Base-by-base conservation (phyloP, 2,329 filamentous ascomycete genomes). In the Fusarium ramigenum region DNA sequence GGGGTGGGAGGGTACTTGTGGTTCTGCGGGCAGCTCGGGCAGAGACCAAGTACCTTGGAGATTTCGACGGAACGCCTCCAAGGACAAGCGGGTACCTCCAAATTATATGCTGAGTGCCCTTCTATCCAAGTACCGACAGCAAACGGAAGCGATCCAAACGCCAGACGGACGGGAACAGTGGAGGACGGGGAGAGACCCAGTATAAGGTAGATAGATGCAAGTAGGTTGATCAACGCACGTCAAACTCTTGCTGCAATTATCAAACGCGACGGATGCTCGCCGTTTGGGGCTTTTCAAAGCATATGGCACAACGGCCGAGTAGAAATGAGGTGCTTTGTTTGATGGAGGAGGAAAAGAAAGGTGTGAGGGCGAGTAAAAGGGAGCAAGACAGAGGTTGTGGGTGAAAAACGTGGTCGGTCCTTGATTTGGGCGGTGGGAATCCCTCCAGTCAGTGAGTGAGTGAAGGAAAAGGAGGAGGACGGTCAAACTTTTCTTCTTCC, bases 341-440 rank as follows among this genome's bases (percentile, higher is more conserved):
- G 44, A 40, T 44, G 49, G 53, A 67, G 46, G 52, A 68, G 32
- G 37, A 69, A 54, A 47, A 54, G 59, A 54, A 47, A 50, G 59
- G 47, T 56, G 63, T 63, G 63, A 67, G 70, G 58, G 60, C 60
- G 71, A 71, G 59, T 65, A 64, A 64, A 73, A 68, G 69, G 56
- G 70, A 70, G 58, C 69, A 70, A 58, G 70, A 70, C 66, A 71
- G 56, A 68, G 58, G 63, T 68, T 67, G 67, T 74, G 71, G 66
- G 68, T 28, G 36, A 69, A 74, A 74, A 74, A 74, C 67, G 72
- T 74, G 70, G 70, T 72, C 69, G 66, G 62, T 72, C 64, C 69
- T 61, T 66, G 60, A 52, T 72, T 62, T 73, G 70, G 67, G 71
- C 63, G 71, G 71, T 74, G 63, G 71, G 62, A 67, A 56, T 61